Conservation (phyloP, 2,329 filamentous ascomycete species). For the Xylaria sp. region DNA sequence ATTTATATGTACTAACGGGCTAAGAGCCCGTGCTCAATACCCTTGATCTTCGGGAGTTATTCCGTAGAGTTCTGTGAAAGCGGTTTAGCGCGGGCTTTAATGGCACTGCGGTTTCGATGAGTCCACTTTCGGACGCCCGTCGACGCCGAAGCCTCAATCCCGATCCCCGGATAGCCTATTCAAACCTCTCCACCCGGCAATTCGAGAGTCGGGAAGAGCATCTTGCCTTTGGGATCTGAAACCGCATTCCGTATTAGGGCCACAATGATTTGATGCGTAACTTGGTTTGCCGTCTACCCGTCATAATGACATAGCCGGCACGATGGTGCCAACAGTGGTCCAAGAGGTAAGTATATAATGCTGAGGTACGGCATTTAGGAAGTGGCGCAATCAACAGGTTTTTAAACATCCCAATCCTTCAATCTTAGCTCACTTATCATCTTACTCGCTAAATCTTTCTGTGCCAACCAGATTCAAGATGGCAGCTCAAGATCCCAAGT, state of each 20-base stretch:
- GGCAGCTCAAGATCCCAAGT: constrained; percentile 44
- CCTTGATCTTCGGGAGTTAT: too few species aligned
- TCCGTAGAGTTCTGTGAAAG: too few species aligned
- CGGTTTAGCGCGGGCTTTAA: too few species aligned
- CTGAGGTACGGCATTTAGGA: neutral
- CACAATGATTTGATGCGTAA: neutral
- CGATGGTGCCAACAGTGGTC: neutral
- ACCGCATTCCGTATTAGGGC: neutral
- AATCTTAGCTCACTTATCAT: neutral
- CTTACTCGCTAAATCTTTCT: neutral
- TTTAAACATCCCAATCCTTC: neutral
- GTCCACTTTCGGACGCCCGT: too few species aligned
- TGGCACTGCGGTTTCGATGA: too few species aligned
- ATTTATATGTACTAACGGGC: too few species aligned
- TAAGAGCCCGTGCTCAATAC: too few species aligned
- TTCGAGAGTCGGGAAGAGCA: neutral
- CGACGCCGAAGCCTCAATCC: neutral
- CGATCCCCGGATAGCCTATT: constrained; percentile 22
- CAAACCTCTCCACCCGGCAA: neutral
- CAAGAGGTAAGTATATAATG: neutral
- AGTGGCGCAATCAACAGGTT: neutral
- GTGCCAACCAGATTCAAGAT: constrained; percentile 48
- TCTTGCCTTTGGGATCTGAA: neutral
- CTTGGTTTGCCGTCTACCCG: neutral
- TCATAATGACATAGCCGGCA: neutral